Evolutionary conservation across 1,139 yeast genomes (phyloP), one percentile per base, ranked within the genome.

Genomic region (Blastobotrys serpentis): DNA sequence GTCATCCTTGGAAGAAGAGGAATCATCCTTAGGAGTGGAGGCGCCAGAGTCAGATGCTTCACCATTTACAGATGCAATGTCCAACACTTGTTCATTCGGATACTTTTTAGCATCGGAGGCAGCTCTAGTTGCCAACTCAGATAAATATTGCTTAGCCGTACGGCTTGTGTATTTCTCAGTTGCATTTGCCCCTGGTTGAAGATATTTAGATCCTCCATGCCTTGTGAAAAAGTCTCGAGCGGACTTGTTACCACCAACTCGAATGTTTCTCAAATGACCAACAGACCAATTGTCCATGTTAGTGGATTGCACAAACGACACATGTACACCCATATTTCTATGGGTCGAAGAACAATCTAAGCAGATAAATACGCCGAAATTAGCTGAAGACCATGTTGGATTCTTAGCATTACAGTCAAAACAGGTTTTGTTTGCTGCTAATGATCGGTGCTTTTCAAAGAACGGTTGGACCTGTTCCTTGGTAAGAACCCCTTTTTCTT

Each of bases 301-400:
- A 39, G 95, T 82, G 32, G 96, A 87, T 65, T 90, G 87, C 43
- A 92, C 98, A 70, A 92, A 92, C 30, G 97, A 85, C 58, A 92
- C 84, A 66, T 92, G 98, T 43, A 90, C 98, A 47, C 98, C 98
- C 65, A 92, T 73, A 49, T 95, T 94, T 67, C 98, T 81, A 68
- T 92, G 98, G 52, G 85, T 80, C n/a, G 97, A 96, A 52, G 97
- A 95, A 68, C 98, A 92, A 64, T 90, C 96, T 50, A 90, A 78
- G 69, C 98, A 92, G 58, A 92, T 76, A 68, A 90, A 84, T 48
- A 92, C 89, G 50, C 98, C 98, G 65, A 88, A 89, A 53, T 95
- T 95, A 43, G 95, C 96, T 22, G 96, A 87, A 2, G 98, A 94
- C 98, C 98, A 92, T 47, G 95, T 95, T 23, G 98, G 98, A 68